phyloP scores from a whole-genome alignment of 2,329 filamentous ascomycete genomes.

The Fusarium incarnatum region DNA sequence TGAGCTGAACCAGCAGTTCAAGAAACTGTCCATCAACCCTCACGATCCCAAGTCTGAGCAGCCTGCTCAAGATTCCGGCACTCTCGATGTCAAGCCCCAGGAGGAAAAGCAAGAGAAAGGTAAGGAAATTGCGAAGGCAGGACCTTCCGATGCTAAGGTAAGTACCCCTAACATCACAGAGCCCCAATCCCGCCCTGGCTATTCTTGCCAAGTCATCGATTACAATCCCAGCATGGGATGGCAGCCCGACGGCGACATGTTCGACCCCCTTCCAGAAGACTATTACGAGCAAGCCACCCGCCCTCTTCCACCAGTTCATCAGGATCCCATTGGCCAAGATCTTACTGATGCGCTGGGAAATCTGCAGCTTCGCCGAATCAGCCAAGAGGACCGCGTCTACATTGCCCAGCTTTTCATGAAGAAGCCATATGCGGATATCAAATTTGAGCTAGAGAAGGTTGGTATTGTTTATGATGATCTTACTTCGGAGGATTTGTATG shows the following conservation, averaged over 20 bases:
- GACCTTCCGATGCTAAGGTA: not conserved
- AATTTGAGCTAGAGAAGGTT: not conserved
- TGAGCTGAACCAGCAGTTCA: not conserved
- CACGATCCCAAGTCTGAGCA: not conserved
- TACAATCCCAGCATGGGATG: not conserved
- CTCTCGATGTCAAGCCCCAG: fast-evolving
- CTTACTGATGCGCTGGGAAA: fast-evolving
- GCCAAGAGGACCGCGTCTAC: not conserved
- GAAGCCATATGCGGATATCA: not conserved
- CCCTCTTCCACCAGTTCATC: fast-evolving
- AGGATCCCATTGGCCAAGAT: not conserved
- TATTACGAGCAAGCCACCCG: not conserved
- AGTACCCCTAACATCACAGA: fast-evolving
- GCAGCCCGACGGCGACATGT: not conserved
- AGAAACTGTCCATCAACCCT: not conserved
- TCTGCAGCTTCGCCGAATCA: fast-evolving
- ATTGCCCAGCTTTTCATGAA: not conserved
- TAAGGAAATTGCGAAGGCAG: not conserved
- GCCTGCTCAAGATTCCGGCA: fast-evolving
- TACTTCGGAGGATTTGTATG: not conserved
- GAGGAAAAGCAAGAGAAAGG: not conserved
- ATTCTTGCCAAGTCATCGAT: not conserved
- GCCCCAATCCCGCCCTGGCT: not conserved
- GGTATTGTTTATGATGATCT: not conserved
- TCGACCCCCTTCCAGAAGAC: fast-evolving